Evolutionary conservation across 1,284 basidiomycete species (phyloP), one percentile per base, ranked within the genome.

Genomic region (Papiliotrema nemorosa): DNA sequence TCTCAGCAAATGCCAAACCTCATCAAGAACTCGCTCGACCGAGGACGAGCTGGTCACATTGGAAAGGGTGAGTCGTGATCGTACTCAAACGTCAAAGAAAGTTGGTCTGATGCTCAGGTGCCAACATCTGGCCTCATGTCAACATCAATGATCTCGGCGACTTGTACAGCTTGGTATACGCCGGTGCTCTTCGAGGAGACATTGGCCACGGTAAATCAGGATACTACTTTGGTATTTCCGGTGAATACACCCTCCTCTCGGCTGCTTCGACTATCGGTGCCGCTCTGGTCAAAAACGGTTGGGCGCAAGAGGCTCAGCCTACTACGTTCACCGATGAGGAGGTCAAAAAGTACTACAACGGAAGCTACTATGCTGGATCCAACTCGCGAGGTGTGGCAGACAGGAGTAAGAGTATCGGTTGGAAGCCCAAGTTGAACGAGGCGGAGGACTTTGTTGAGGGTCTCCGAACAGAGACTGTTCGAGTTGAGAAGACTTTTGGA

Each of bases 321-420:
- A 64, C 57, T 7, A 50, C 66, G 3, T 65, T 71, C 47, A 61
- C 60, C 10, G 40, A 61, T 20, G 67, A 64, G 21, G 73, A 75
- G 54, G 53, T 75, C 5, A 44, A 71, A 31, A 73, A 71, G 57
- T 73, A 72, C 57, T 71, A 60, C 41, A 53, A 50, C 27, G 72
- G 68, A 3, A 60, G 74, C 0, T 50, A 59, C 13, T 78, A 76
- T 53, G 68, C 81, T 22, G 83, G 82, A 6, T 69, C 77, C 1
- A 84, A 84, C 66, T 79, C 81, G 14, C 78, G 80, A 27, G 78
- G 76, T 54, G 73, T 69, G 22, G 78, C 77, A 2, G 80, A 77
- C 52, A 73, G 80, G n/a, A 78, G 77, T 3, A 78, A 78, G 47
- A 67, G 74, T 2, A 74, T 86, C 40, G 84, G 84, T 3, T 71